Conservation (phyloP, 345 rosid genomes). For the Raphanus raphanistrum region DNA sequence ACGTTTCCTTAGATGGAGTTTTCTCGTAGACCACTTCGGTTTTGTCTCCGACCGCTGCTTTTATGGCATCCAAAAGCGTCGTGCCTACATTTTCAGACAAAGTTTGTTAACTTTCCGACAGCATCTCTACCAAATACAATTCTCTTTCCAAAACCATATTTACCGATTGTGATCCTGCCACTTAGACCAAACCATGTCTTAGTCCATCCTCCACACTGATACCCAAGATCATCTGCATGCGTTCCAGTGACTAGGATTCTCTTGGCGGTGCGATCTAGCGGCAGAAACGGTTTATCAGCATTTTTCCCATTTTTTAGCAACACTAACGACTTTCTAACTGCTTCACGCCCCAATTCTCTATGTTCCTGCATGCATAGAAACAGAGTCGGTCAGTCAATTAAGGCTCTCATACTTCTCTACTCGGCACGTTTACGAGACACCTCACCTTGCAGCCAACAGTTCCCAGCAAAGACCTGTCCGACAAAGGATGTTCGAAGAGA, state of each 20-base stretch:
- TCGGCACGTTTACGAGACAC: background rate
- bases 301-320: constrained; percentile 79
- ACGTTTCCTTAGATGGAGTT: constrained; percentile 56
- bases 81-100: constrained; percentile 50
- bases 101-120: background rate
- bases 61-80: constrained; percentile 77
- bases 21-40: constrained; percentile 70
- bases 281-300: constrained; percentile 55
- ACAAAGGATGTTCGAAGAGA: constrained; percentile 73
- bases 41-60: constrained; percentile 59
- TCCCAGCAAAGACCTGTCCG: constrained; percentile 62
- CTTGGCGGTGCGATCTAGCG: constrained; percentile 62
- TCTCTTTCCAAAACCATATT: background rate
- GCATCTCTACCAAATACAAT: background rate
- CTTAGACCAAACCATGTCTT: constrained; percentile 60
- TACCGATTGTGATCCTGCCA: constrained; percentile 88
- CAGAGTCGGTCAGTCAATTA: background rate
- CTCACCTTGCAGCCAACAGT: constrained; percentile 80
- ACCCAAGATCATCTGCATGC: constrained; percentile 89
- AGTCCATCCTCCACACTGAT: constrained; percentile 97
- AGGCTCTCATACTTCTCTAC: background rate
- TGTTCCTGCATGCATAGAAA: constrained; percentile 53
- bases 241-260: constrained; percentile 73
- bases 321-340: constrained; percentile 85
- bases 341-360: constrained; percentile 74